Evolutionary conservation across 1,284 basidiomycete genomes (phyloP).

Genomic region (Stereum hirsutum): DNA sequence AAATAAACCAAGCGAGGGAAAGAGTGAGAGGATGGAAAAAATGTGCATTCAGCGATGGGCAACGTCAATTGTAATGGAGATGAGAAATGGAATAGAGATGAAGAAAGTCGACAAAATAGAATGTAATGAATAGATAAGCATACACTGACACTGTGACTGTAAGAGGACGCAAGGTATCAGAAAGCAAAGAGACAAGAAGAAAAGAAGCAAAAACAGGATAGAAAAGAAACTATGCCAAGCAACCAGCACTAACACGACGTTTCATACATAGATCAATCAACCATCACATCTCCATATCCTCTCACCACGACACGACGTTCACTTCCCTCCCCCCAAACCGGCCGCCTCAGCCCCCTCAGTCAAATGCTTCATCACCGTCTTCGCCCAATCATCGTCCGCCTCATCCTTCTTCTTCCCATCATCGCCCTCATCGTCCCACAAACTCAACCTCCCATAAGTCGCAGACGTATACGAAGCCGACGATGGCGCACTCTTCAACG

Average conservation of each 20-base stretch:
- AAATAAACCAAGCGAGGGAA: background rate
- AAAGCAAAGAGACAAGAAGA: too few species aligned
- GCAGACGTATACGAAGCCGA: slow-evolving; percentile 16
- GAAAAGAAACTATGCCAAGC: background rate
- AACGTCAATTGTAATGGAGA: background rate
- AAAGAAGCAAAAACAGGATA: background rate
- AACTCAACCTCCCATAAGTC: slow-evolving; percentile 32
- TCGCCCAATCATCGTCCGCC: slow-evolving; percentile 47
- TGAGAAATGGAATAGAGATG: too few species aligned
- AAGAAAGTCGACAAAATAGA: too few species aligned
- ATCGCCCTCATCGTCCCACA: slow-evolving; percentile 20
- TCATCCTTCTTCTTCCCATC: too few species aligned
- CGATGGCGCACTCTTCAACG: slow-evolving; percentile 6
- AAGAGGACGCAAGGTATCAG: too few species aligned
- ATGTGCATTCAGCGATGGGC: background rate
- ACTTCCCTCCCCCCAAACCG: background rate
- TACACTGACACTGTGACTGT: too few species aligned
- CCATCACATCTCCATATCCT: background rate
- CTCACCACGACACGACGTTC: background rate
- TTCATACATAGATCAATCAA: background rate
- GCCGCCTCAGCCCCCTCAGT: slow-evolving; percentile 20
- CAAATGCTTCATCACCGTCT: slow-evolving; percentile 47
- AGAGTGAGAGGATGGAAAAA: background rate
- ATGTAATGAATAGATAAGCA: too few species aligned
- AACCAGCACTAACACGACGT: background rate